A percentile compares a stretch with the other conserved stretches of the same genome.
phyloP scores from a whole-genome alignment of 179 eudicot species.

The Patellifolia procumbens region DNA sequence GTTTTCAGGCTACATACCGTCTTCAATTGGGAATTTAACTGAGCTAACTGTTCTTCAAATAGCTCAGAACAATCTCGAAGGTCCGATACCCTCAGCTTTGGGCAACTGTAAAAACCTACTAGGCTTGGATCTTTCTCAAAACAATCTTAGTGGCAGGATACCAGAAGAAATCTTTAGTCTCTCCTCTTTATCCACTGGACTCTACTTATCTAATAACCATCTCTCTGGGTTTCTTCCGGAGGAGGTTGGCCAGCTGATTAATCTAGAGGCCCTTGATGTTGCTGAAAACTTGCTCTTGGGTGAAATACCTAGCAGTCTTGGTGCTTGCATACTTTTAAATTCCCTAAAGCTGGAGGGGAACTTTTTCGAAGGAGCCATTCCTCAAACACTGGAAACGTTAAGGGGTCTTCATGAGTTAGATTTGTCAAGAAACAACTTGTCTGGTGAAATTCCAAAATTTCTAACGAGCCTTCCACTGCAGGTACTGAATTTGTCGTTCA shows the following conservation, averaged over 20 bases:
- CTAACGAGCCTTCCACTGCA: not conserved
- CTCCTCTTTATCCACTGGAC: not conserved
- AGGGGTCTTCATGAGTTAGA: constrained; percentile 19
- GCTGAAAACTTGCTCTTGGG: constrained; percentile 24
- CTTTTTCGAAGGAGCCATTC: constrained; percentile 21
- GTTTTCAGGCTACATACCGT: constrained; percentile 25
- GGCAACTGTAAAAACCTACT: constrained; percentile 15
- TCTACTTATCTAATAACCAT: constrained; percentile 20
- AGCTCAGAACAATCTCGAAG: constrained; percentile 8
- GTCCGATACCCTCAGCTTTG: constrained; percentile 21
- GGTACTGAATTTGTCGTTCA: constrained; percentile 22
- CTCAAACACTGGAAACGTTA: constrained; percentile 2
- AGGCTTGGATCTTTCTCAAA: constrained; percentile 11
- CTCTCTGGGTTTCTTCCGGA: constrained; percentile 24
- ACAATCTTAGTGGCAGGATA: constrained; percentile 28
- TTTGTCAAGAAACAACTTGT: constrained; percentile 26
- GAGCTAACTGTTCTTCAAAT: not conserved
- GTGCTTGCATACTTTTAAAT: constrained; percentile 16
- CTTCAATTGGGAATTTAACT: constrained; percentile 29
- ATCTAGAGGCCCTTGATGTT: constrained; percentile 1
- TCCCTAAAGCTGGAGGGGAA: constrained; percentile 2
- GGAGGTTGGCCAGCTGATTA: constrained; percentile 25
- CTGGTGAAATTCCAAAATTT: constrained; percentile 17
- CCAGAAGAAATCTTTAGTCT: constrained; percentile 14
- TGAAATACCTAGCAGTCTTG: constrained; percentile 26